These are phyloP conservation scores for Naganishia vishniacii DNA, from an alignment of 768 basidiomycete genomes.

Conservation along the genomic window DNA sequence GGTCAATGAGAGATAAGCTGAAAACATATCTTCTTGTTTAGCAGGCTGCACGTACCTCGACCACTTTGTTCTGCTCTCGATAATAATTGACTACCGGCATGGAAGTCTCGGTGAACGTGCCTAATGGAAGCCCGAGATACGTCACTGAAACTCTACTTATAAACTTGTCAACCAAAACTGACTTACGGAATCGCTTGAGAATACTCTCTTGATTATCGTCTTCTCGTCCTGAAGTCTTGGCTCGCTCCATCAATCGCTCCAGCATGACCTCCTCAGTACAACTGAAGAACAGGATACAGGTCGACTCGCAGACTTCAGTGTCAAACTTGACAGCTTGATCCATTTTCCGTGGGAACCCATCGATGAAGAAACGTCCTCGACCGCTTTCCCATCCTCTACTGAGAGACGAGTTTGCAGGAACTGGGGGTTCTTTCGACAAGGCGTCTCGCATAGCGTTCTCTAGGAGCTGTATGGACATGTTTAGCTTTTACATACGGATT, in stretches of 20 bases:
- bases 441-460: slow-evolving; percentile 80
- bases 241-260: slow-evolving; percentile 74
- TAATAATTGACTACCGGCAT: slow-evolving; percentile 94
- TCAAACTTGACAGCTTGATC: slow-evolving; percentile 94
- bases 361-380: slow-evolving; percentile 81
- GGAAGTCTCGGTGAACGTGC: slow-evolving; percentile 75
- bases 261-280: slow-evolving; percentile 86
- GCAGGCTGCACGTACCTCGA: slow-evolving; percentile 60
- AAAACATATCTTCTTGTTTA: neutral
- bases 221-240: slow-evolving; percentile 88
- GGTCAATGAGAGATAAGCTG: too few species aligned
- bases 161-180: neutral
- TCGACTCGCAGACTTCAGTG: slow-evolving; percentile 70
- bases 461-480: slow-evolving; percentile 56
- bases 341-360: slow-evolving; percentile 98
- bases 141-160: too few species aligned
- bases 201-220: slow-evolving; percentile 94
- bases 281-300: slow-evolving; percentile 74
- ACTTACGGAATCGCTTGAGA: slow-evolving; percentile 88
- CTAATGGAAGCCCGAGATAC: slow-evolving; percentile 48
- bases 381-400: slow-evolving; percentile 58
- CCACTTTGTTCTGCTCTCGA: slow-evolving; percentile 61
- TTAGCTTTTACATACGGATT: neutral
- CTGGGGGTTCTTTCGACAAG: slow-evolving; percentile 49
- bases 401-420: slow-evolving; percentile 18